These are phyloP conservation scores for Auricularia cornea DNA, from an alignment of 768 basidiomycete species.

Conservation along the genomic window DNA sequence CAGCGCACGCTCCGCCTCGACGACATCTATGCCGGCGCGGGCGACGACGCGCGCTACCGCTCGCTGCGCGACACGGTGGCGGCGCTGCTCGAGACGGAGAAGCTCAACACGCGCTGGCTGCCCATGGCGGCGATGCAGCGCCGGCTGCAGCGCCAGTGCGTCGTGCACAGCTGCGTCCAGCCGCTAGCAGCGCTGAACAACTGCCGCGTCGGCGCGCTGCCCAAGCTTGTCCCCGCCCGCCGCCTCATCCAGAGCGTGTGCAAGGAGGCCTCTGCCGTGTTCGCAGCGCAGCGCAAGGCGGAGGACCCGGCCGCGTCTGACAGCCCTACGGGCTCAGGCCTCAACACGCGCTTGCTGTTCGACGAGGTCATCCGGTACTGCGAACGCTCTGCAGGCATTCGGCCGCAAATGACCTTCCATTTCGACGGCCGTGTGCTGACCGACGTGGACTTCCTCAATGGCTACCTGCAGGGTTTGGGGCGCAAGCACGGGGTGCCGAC, in stretches of 20 bases:
- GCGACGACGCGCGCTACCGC: slow-evolving; percentile 39
- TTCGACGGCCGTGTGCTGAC: slow-evolving; percentile 61
- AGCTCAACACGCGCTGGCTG: slow-evolving; percentile 54
- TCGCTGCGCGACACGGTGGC: slow-evolving; percentile 63
- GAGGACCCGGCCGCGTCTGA: slow-evolving; percentile 18
- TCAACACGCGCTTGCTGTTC: slow-evolving; percentile 18
- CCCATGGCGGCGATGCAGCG: slow-evolving; percentile 60
- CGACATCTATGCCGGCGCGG: slow-evolving; percentile 35
- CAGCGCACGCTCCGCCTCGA: slow-evolving; percentile 41
- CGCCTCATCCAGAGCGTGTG: slow-evolving; percentile 49
- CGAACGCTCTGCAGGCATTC: slow-evolving; percentile 28
- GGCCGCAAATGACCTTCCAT: slow-evolving; percentile 35
- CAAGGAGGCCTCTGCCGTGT: slow-evolving; percentile 59
- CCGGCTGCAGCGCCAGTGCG: slow-evolving; percentile 70
- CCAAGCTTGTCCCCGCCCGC: slow-evolving; percentile 35
- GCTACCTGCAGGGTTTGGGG: slow-evolving; percentile 66
- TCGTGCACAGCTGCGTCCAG: slow-evolving; percentile 74
- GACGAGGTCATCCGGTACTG: slow-evolving; percentile 9
- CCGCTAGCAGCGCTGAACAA: slow-evolving; percentile 76
- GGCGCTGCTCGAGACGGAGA: slow-evolving; percentile 46
- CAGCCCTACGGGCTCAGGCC: slow-evolving; percentile 36
- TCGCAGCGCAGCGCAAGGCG: slow-evolving; percentile 28
- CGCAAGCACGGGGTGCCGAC: slow-evolving; percentile 46
- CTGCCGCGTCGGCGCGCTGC: slow-evolving; percentile 71
- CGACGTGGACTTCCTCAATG: slow-evolving; percentile 78